Evolutionary conservation across 352 stramenopile species (phyloP).

Genomic region (Aphanomyces cochlioides): DNA sequence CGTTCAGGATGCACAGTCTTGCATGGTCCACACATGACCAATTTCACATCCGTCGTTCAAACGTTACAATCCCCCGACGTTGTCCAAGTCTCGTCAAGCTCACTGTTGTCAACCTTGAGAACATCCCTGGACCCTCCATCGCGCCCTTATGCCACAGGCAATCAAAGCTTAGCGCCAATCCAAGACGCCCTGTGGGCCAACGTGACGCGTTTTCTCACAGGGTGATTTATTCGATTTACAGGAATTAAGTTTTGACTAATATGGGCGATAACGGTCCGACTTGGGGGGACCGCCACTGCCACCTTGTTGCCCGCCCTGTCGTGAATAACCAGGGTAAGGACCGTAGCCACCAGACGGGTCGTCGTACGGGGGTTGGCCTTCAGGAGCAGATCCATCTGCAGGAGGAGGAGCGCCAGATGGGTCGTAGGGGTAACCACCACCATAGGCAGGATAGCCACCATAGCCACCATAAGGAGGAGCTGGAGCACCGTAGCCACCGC

Average conservation of each 20-base stretch:
- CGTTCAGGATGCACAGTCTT: conserved; percentile 54
- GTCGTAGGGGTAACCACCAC: conserved; percentile 38
- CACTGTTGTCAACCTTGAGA: background rate
- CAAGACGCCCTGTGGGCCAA: conserved; percentile 16
- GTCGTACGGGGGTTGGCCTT: conserved; percentile 40
- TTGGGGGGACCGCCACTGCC: conserved; percentile 40
- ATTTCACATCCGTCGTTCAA: conserved; percentile 57
- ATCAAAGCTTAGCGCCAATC: background rate
- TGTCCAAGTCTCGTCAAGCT: background rate
- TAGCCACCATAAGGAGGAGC: conserved; percentile 30
- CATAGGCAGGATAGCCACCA: conserved; percentile 34
- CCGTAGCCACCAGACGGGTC: conserved; percentile 32
- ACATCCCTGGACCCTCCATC: background rate
- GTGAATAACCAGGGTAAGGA: conserved; percentile 28
- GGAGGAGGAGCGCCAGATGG: conserved; percentile 29
- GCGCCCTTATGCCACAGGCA: background rate
- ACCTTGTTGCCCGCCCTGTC: conserved; percentile 51
- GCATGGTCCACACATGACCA: conserved; percentile 61
- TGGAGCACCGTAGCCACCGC: conserved; percentile 21
- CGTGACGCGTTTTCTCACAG: conserved; percentile 7
- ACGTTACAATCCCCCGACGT: conserved; percentile 31
- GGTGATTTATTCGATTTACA: conserved; percentile 18
- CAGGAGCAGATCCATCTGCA: conserved; percentile 32
- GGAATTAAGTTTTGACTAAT: conserved; percentile 40
- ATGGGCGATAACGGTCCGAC: conserved; percentile 81